Percentiles rank a stretch among this genome's conserved stretches.
Conservation (phyloP, 768 basidiomycete genomes). For the Sporobolomyces phaffii region DNA sequence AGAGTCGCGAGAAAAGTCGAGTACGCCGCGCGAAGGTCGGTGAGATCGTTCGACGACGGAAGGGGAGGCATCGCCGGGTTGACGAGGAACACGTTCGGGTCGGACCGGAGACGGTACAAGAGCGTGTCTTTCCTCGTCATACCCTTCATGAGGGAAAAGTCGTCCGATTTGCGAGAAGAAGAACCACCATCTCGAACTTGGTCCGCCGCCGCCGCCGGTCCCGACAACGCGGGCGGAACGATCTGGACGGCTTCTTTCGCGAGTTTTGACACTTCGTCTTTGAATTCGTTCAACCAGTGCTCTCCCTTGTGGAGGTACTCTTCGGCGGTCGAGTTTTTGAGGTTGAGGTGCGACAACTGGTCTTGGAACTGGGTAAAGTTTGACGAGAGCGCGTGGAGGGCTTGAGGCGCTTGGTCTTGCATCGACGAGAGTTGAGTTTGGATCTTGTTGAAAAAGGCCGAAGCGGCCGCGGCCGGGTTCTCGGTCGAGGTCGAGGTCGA, state of each 20-base stretch:
- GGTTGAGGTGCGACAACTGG: slow-evolving; percentile 45
- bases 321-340: slow-evolving; percentile 47
- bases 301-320: slow-evolving; percentile 48
- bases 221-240: slow-evolving; percentile 46
- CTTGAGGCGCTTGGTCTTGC: slow-evolving; percentile 12
- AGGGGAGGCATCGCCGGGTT: slow-evolving; percentile 44
- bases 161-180: not conserved
- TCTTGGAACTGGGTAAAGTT: slow-evolving; percentile 33
- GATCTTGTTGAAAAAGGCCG: slow-evolving; percentile 40
- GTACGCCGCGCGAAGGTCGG: slow-evolving; percentile 30
- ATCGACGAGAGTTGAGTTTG: slow-evolving; percentile 29
- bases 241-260: slow-evolving; percentile 49
- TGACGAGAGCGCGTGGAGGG: slow-evolving; percentile 20
- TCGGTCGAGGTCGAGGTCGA: not conserved
- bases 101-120: slow-evolving; percentile 45
- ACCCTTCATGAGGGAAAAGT: slow-evolving; percentile 6
- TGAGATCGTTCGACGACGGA: not conserved
- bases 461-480: slow-evolving; percentile 30
- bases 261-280: slow-evolving; percentile 47
- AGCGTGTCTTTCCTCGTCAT: slow-evolving; percentile 47
- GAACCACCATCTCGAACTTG: too few species aligned
- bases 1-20: slow-evolving; percentile 41
- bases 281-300: slow-evolving; percentile 40
- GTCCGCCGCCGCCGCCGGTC: not conserved
- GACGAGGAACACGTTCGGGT: slow-evolving; percentile 46